A percentile compares a stretch with the other conserved stretches of the same genome.
Conservation (phyloP, 306 rosid genomes). For the Ziziphus jujuba region DNA sequence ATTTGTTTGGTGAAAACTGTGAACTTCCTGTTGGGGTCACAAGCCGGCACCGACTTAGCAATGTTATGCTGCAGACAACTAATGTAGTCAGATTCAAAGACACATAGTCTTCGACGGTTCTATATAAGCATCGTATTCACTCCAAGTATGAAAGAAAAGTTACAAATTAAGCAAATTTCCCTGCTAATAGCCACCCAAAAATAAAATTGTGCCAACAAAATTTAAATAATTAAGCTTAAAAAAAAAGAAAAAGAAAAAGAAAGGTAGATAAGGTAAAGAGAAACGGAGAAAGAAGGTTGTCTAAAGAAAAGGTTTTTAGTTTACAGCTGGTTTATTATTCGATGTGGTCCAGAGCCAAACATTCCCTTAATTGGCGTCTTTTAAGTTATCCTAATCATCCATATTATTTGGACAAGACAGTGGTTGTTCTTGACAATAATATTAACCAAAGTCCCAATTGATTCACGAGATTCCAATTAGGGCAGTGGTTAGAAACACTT, state of each 20-base stretch:
- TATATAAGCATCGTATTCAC: not conserved
- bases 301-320: not conserved
- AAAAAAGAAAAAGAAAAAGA: not conserved
- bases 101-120: constrained; percentile 26
- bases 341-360: constrained; percentile 44
- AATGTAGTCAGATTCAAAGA: constrained; percentile 29
- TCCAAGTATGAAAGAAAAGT: not conserved
- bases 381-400: constrained; percentile 10
- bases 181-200: too few species aligned
- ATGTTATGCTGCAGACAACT: constrained; percentile 24
- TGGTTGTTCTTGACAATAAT: constrained; percentile 23
- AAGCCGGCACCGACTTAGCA: constrained; percentile 61
- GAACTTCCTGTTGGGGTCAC: constrained; percentile 11
- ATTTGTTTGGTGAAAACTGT: constrained; percentile 9
- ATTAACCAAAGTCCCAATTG: constrained; percentile 28
- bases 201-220: too few species aligned
- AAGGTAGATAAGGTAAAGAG: not conserved
- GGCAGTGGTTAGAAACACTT: constrained; percentile 38
- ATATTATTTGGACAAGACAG: constrained; percentile 23
- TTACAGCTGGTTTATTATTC: constrained; percentile 29
- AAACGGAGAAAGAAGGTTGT: constrained; percentile 6
- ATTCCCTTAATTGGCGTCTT: constrained; percentile 27
- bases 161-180: constrained; percentile 1
- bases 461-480: constrained; percentile 19
- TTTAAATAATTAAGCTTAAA: too few species aligned